phyloP scores from a whole-genome alignment of 2,329 filamentous ascomycete genomes.

The Trichoderma oligosporum region DNA sequence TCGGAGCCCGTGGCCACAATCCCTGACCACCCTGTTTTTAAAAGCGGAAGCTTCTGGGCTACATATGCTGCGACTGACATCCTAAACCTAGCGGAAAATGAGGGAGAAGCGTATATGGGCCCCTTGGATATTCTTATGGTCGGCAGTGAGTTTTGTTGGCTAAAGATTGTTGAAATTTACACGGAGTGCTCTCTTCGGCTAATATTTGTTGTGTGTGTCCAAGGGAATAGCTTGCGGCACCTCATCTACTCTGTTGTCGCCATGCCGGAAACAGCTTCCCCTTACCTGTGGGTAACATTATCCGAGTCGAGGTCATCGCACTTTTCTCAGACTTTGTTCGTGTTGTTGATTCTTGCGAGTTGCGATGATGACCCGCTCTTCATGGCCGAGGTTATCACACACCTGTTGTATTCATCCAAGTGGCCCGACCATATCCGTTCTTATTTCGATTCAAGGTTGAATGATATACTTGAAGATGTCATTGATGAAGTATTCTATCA shows the following conservation, averaged over 20 bases:
- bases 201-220: no score
- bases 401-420: constrained; percentile 29
- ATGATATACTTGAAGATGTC: neutral
- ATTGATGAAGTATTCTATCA: neutral
- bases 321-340: constrained; percentile 17
- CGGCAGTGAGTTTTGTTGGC: constrained; percentile 25
- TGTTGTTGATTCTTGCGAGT: constrained; percentile 19
- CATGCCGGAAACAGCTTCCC: constrained; percentile 22
- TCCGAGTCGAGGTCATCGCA: constrained; percentile 8
- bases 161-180: no score
- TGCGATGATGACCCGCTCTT: constrained; percentile 7
- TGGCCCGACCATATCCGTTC: constrained; percentile 15
- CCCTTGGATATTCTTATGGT: constrained; percentile 24
- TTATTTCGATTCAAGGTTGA: neutral
- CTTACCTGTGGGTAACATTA: constrained; percentile 19
- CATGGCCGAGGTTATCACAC: constrained; percentile 26
- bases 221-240: constrained; percentile 27
- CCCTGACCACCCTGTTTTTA: neutral
- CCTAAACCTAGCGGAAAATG: constrained; percentile 27
- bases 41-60: constrained; percentile 19
- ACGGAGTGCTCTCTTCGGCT: neutral
- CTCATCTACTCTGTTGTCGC: constrained; percentile 27
- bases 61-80: constrained; percentile 27
- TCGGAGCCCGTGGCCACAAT: neutral
- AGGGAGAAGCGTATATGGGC: constrained; percentile 26